Base-by-base conservation (phyloP, 2,329 filamentous ascomycete genomes). In the Aspergillaceae sp. region DNA sequence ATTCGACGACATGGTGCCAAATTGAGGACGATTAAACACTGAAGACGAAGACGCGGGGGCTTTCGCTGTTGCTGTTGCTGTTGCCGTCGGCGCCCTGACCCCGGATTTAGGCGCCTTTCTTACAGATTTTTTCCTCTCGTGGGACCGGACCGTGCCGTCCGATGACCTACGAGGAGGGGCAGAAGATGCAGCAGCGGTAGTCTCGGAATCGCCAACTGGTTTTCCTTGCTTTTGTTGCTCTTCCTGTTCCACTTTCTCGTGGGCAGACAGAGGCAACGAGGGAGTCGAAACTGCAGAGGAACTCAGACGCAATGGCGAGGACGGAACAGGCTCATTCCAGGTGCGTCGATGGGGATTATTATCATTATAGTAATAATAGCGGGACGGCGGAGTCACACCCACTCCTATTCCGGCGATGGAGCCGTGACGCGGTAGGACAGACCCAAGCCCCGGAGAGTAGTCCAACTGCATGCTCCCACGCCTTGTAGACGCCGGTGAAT, bases 391-490 rank as follows among this genome's bases (percentile, higher is more conserved):
- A 46, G 61, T 62, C 45, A 64, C 60, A 47, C 64, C 65, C 33
- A 61, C 56, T 35, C 63, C 62, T 48, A 61, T 61, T 35, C 68
- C 65, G 46, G 64, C 66, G 50, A 67, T 66, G 43, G 67, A 71
- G 49, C 59, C 61, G 58, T 62, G 63, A 50, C 62, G 62, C 44
- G 53, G 55, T 32, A 53, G 56, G 6, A 59, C 55, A 35, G 58
- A 52, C 45, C 59, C 73, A 48, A 76, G 72, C 59, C 58, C 73
- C 47, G 76, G 72, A 59, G 74, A 72, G 56, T 81, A 72, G 59
- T 82, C 79, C 11, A 84, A 71, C 19, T 19, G 19, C 76, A 86
- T 80, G 64, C 80, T 86, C 55, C 83, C 29, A 66, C 76, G 75
- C 7, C 19, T 2, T 11, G 35, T n/a, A n/a, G 35, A 26, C 11